A percentile compares a stretch with the other conserved stretches of the same genome.
Conservation (phyloP, 2,329 filamentous ascomycete species). For the Dryadomyces quercivorus region DNA sequence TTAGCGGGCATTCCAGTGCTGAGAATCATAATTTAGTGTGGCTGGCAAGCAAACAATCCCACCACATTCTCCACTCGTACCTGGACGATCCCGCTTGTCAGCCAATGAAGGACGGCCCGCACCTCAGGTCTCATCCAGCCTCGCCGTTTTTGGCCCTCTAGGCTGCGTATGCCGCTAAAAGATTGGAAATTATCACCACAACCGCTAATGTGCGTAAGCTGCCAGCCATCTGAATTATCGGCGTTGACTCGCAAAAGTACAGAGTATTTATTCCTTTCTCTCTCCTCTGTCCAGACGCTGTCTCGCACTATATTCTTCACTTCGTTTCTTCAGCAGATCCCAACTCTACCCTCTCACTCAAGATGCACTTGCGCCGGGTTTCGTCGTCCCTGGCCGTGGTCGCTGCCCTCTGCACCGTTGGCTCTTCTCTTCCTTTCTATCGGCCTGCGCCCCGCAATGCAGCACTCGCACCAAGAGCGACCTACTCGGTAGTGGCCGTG, state of each 20-base stretch:
- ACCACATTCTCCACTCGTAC: neutral
- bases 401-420: slow-evolving; percentile 7
- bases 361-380: slow-evolving; percentile 11
- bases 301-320: no score
- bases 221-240: neutral
- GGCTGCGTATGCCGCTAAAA: neutral
- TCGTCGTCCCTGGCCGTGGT: slow-evolving; percentile 7
- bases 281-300: no score
- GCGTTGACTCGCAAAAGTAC: no score
- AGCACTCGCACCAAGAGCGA: slow-evolving; percentile 19
- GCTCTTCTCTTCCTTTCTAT: slow-evolving; percentile 14
- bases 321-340: no score
- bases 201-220: neutral
- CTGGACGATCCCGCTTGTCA: no score
- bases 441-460: slow-evolving; percentile 6
- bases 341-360: no score
- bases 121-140: neutral
- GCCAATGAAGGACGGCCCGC: no score
- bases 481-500: slow-evolving; percentile 26
- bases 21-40: neutral
- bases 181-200: neutral
- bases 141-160: neutral
- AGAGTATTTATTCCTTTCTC: no score
- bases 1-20: no score
- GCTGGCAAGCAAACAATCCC: neutral